These are phyloP conservation scores for Podila minutissima DNA, from an alignment of 192 early-diverging fungal species.

Conservation along the genomic window DNA sequence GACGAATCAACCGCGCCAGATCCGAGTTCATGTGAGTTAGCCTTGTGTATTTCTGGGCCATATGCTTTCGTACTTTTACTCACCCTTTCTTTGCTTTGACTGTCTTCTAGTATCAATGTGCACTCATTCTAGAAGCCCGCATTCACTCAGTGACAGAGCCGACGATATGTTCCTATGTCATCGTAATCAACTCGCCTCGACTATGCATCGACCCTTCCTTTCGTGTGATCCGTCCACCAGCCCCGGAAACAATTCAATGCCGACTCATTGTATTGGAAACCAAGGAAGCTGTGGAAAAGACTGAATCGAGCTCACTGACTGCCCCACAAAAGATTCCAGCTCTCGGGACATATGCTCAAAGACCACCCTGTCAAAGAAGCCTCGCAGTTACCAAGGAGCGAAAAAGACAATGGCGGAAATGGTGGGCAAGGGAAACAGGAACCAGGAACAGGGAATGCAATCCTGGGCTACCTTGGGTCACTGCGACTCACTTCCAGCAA, in stretches of 20 bases:
- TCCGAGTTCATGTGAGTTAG: constrained; percentile 69
- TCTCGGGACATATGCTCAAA: no score
- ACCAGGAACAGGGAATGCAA: no score
- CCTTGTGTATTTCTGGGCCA: neutral
- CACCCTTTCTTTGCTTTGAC: neutral
- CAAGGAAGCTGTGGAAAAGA: neutral
- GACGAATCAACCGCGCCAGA: constrained; percentile 69
- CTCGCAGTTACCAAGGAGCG: no score
- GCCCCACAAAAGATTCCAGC: neutral
- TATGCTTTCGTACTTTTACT: neutral
- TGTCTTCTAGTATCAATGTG: constrained; percentile 74
- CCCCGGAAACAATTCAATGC: constrained; percentile 25
- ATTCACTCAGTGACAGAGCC: constrained; percentile 72
- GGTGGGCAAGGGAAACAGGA: no score
- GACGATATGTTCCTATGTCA: constrained; percentile 75
- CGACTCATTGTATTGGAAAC: neutral
- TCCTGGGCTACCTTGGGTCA: no score
- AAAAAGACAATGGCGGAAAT: no score
- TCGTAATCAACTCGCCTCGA: constrained; percentile 74
- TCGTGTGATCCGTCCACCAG: constrained; percentile 24
- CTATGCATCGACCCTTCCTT: constrained; percentile 72
- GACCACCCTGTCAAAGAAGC: no score
- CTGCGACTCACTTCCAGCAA: no score
- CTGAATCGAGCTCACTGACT: neutral
- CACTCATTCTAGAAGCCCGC: constrained; percentile 60